A percentile compares a stretch with the other conserved stretches of the same genome.
Conservation (phyloP, 2,329 filamentous ascomycete species). For the Xenoacremonium recifei region DNA sequence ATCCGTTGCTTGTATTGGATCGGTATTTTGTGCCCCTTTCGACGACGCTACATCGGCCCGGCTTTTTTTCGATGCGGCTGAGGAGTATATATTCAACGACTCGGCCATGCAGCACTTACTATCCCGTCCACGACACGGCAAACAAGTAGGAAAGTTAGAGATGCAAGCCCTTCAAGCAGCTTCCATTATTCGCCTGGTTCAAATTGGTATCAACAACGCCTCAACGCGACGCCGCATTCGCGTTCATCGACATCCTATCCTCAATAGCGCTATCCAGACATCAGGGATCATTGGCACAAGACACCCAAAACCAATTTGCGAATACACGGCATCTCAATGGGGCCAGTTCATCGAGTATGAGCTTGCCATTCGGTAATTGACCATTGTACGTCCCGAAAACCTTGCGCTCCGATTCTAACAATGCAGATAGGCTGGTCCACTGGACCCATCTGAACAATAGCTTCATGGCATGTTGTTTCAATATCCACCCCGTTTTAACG, state of each 20-base stretch:
- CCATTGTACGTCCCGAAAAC: background rate
- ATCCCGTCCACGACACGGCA: background rate
- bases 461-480: conserved; percentile 7
- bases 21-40: conserved; percentile 4
- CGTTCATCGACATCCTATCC: conserved; percentile 1
- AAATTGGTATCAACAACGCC: conserved; percentile 6
- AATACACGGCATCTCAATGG: conserved; percentile 3
- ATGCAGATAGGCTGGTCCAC: conserved; percentile 5
- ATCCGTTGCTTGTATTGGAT: conserved; percentile 4
- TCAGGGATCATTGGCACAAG: conserved; percentile 3
- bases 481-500: conserved; percentile 1
- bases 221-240: conserved; percentile 3
- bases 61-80: conserved; percentile 4
- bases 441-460: conserved; percentile 5
- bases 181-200: conserved; percentile 3
- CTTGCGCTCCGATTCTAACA: background rate
- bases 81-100: conserved; percentile 9
- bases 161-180: conserved; percentile 9
- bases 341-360: conserved; percentile 7
- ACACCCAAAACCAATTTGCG: conserved; percentile 1
- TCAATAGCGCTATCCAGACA: conserved; percentile 2
- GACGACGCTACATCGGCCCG: conserved; percentile 9
- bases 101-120: background rate
- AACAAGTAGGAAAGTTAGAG: background rate
- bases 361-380: conserved; percentile 5